These are phyloP conservation scores for Onygenales sp. DNA, from an alignment of 2,329 filamentous ascomycete genomes.

Conservation along the genomic window DNA sequence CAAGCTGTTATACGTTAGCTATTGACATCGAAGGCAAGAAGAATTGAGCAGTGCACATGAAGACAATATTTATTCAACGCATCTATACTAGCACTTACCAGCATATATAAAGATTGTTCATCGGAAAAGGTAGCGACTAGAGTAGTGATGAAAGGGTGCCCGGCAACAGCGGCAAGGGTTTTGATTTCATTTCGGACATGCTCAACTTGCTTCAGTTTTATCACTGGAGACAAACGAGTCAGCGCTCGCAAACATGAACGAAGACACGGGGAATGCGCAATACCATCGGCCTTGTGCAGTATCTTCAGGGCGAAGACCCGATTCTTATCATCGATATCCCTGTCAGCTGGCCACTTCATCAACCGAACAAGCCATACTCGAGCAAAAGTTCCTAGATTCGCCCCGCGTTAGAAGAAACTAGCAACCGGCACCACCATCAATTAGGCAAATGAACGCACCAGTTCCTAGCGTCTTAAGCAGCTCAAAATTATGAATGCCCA, in stretches of 20 bases:
- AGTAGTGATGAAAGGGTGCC: slow-evolving; percentile 58
- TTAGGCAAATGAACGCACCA: slow-evolving; percentile 22
- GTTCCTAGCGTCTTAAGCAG: slow-evolving; percentile 42
- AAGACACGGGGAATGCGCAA: slow-evolving; percentile 7
- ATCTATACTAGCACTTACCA: slow-evolving; percentile 26
- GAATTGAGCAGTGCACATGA: not conserved
- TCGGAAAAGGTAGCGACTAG: slow-evolving; percentile 57
- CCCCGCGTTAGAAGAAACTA: not conserved
- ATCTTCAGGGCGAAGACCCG: slow-evolving; percentile 42
- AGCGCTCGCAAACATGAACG: slow-evolving; percentile 7
- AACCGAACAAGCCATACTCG: slow-evolving; percentile 41
- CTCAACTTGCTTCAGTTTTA: slow-evolving; percentile 58
- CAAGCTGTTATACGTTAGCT: slow-evolving; percentile 37
- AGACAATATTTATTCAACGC: not conserved
- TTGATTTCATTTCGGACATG: slow-evolving; percentile 59
- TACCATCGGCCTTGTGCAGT: slow-evolving; percentile 42
- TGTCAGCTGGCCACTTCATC: slow-evolving; percentile 26
- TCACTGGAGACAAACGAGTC: slow-evolving; percentile 25
- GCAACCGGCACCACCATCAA: slow-evolving; percentile 1
- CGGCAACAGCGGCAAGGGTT: slow-evolving; percentile 52
- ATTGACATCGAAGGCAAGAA: not conserved
- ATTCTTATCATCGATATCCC: slow-evolving; percentile 16
- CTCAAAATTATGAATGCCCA: slow-evolving; percentile 36
- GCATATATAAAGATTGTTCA: slow-evolving; percentile 47
- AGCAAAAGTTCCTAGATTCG: slow-evolving; percentile 39